Evolutionary conservation across 2,329 filamentous ascomycete species (phyloP), one percentile per base, ranked within the genome.

Genomic region (Fusarium sp.): DNA sequence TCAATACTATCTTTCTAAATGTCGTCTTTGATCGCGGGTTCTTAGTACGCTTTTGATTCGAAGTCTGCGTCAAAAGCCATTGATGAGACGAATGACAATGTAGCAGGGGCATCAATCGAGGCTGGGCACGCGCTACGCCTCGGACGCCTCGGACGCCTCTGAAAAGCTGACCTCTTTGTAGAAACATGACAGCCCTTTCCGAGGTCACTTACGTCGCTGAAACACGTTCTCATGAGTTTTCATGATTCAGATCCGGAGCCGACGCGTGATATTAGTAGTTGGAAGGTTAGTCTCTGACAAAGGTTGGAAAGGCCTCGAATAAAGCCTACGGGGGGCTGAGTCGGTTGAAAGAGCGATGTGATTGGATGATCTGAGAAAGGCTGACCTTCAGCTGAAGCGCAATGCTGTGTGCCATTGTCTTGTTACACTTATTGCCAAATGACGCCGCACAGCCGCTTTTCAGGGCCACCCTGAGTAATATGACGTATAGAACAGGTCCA

Each of bases 191-290:
- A n/a, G n/a, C n/a, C n/a, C n/a, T n/a, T n/a, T n/a, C n/a, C n/a
- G n/a, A n/a, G n/a, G n/a, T n/a, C n/a, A n/a, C n/a, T n/a, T n/a
- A n/a, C n/a, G n/a, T n/a, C n/a, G n/a, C n/a, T n/a, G n/a, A n/a
- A n/a, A n/a, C n/a, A n/a, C n/a, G n/a, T n/a, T n/a, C n/a, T 30
- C 11, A 0, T 15, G n/a, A 20, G 2, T n/a, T 6, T 32, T 13
- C 22, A 24, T 45, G 1, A 18, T 9, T 0, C 0, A 18, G 5
- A 45, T 9, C 3, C 0, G 42, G 3, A 13, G 17, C 11, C 1
- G 30, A 7, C 8, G 12, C 4, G 13, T 12, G 20, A 17, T 18
- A 48, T 28, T 14, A 47, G 20, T 28, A 13, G 8, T 36, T 4
- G 18, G 20, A 17, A 8, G 5, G 3, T 57, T 5, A 7, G 39